These are phyloP conservation scores for Marsdenia floribunda DNA, from an alignment of 257 asterid genomes.

Conservation along the genomic window DNA sequence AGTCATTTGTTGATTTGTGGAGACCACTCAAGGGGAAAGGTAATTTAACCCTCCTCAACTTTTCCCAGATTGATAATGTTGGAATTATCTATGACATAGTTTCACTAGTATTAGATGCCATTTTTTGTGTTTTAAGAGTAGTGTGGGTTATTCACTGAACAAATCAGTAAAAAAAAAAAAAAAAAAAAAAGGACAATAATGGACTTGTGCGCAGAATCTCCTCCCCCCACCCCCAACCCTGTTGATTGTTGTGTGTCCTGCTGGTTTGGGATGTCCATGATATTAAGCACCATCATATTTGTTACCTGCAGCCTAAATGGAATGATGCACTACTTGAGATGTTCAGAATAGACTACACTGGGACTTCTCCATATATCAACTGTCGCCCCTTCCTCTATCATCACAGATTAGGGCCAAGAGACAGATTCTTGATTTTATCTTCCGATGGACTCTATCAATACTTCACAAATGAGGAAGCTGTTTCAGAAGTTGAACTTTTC, in stretches of 20 bases:
- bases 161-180: not conserved
- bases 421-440: conserved; percentile 69
- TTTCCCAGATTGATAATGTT: not conserved
- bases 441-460: conserved; percentile 93
- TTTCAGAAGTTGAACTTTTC: conserved; percentile 77
- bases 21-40: not conserved
- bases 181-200: not conserved
- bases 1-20: not conserved
- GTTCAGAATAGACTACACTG: conserved; percentile 74
- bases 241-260: not conserved
- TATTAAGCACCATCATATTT: not conserved
- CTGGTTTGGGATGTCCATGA: not conserved
- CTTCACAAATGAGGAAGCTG: conserved; percentile 96
- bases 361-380: conserved; percentile 61
- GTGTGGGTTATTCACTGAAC: not conserved
- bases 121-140: not conserved
- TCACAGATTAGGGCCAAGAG: conserved; percentile 66
- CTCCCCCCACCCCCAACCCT: not conserved
- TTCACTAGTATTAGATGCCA: not conserved
- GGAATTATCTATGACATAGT: not conserved
- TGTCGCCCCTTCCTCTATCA: conserved; percentile 78
- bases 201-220: not conserved
- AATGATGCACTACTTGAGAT: conserved; percentile 78
- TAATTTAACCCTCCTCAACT: not conserved
- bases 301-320: conserved; percentile 80